Conservation (phyloP, 2,329 filamentous ascomycete species). For the Penicillium sp. region DNA sequence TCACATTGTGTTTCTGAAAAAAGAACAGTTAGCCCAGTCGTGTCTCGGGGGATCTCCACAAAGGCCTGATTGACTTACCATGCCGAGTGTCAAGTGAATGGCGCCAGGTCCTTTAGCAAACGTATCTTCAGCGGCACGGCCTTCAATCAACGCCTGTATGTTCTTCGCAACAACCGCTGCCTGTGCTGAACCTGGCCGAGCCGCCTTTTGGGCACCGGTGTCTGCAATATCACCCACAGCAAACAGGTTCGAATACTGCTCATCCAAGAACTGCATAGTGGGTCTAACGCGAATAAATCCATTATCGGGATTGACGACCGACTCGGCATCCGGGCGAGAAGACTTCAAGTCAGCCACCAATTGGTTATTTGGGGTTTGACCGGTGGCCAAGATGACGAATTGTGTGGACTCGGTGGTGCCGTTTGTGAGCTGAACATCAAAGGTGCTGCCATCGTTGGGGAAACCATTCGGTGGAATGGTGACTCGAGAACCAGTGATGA, state of each 20-base stretch:
- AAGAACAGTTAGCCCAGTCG: neutral
- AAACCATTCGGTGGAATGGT: conserved; percentile 27
- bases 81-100: conserved; percentile 34
- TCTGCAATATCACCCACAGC: conserved; percentile 38
- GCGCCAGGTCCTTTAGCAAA: conserved; percentile 28
- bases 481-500: conserved; percentile 31
- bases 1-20: conserved; percentile 34
- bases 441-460: conserved; percentile 21
- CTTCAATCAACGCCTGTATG: conserved; percentile 32
- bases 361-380: conserved; percentile 47
- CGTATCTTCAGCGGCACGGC: conserved; percentile 19
- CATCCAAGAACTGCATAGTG: conserved; percentile 34
- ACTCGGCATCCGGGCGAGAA: conserved; percentile 9
- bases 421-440: conserved; percentile 30
- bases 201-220: conserved; percentile 35
- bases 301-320: conserved; percentile 33
- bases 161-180: conserved; percentile 33
- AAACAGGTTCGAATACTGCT: conserved; percentile 30
- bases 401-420: conserved; percentile 31
- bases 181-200: conserved; percentile 31
- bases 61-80: conserved; percentile 22
- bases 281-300: conserved; percentile 33
- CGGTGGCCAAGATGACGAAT: conserved; percentile 47
- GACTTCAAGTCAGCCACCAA: conserved; percentile 34
- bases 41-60: neutral